phyloP scores from a whole-genome alignment of 345 rosid genomes.

The Adansonia digitata region DNA sequence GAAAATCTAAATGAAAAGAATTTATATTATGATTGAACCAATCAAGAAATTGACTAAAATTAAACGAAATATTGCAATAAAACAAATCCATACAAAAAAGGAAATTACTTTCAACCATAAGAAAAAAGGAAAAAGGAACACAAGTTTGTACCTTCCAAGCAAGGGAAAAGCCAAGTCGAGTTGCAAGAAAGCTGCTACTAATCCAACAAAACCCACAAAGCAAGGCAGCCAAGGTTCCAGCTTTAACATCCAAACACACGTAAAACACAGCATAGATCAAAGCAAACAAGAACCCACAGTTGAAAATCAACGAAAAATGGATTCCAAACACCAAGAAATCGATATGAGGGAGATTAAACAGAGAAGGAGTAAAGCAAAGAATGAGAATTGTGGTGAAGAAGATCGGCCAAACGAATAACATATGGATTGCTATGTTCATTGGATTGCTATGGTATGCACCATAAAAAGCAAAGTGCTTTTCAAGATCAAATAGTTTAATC shows the following conservation, averaged over 20 bases:
- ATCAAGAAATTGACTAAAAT: neutral
- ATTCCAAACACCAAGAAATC: slow-evolving; percentile 31
- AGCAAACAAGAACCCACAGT: slow-evolving; percentile 45
- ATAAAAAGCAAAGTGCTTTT: slow-evolving; percentile 47
- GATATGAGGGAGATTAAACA: slow-evolving; percentile 29
- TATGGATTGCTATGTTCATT: slow-evolving; percentile 40
- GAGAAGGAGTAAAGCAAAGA: slow-evolving; percentile 51
- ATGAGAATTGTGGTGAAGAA: slow-evolving; percentile 45
- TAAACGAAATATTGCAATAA: no score
- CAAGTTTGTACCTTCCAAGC: slow-evolving; percentile 44
- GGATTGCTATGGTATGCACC: slow-evolving; percentile 50
- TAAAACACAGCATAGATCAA: slow-evolving; percentile 41
- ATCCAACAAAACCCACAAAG: slow-evolving; percentile 47
- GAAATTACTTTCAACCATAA: neutral
- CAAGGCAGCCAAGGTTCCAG: slow-evolving; percentile 57
- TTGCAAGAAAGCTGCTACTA: slow-evolving; percentile 33
- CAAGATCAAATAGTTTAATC: slow-evolving; percentile 41
- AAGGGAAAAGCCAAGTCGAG: slow-evolving; percentile 44
- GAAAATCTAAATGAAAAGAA: neutral
- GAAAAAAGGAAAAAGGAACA: neutral
- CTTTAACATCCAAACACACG: slow-evolving; percentile 44
- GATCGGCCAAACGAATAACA: slow-evolving; percentile 62
- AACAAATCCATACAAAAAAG: neutral
- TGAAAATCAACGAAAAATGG: slow-evolving; percentile 31
- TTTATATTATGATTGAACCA: neutral